These are phyloP conservation scores for Penicillium expansum DNA, from an alignment of 2,329 filamentous ascomycete genomes.

Conservation along the genomic window DNA sequence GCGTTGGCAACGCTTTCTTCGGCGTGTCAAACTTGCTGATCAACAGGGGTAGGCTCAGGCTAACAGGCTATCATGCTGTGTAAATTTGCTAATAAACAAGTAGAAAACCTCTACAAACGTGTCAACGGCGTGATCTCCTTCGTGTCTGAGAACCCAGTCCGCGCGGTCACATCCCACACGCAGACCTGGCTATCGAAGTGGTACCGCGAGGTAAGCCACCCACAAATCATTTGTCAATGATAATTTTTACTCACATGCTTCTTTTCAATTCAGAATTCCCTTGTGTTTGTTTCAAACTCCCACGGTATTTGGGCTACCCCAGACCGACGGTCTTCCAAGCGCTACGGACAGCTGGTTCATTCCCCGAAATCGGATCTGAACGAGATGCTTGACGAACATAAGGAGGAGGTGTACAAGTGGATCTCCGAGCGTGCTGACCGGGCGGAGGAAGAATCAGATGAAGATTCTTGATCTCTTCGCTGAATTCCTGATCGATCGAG, in stretches of 20 bases:
- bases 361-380: slow-evolving; percentile 49
- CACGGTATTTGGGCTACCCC: slow-evolving; percentile 74
- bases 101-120: slow-evolving; percentile 60
- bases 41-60: slow-evolving; percentile 60
- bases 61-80: background rate
- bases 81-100: slow-evolving; percentile 9
- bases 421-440: slow-evolving; percentile 42
- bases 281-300: slow-evolving; percentile 70
- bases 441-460: slow-evolving; percentile 28
- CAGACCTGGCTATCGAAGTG: slow-evolving; percentile 66
- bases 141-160: slow-evolving; percentile 69
- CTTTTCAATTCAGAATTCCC: slow-evolving; percentile 56
- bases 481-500: background rate
- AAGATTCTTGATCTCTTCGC: slow-evolving; percentile 1
- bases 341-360: slow-evolving; percentile 54
- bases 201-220: slow-evolving; percentile 65
- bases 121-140: slow-evolving; percentile 77
- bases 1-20: slow-evolving; percentile 83
- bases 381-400: slow-evolving; percentile 57
- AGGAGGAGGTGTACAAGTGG: slow-evolving; percentile 49
- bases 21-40: slow-evolving; percentile 79
- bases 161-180: slow-evolving; percentile 76
- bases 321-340: slow-evolving; percentile 54
- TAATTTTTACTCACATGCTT: background rate
- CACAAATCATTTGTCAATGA: background rate